Conservation (phyloP, 805 yeast genomes). For the Saccharomycopsis selenospora region DNA sequence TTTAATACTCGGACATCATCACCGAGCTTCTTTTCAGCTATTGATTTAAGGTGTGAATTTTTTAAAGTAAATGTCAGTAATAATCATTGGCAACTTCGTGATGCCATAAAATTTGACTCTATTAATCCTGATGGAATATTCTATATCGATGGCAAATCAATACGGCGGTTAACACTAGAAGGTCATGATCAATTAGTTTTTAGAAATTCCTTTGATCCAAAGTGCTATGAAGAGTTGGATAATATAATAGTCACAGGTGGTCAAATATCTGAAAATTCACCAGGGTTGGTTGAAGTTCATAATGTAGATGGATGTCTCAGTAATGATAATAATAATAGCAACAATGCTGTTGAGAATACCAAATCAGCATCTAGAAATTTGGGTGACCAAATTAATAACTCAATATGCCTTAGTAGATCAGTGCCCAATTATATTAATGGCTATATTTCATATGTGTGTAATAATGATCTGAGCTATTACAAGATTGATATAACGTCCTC, state of each 20-base stretch:
- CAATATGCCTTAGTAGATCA: conserved; percentile 53
- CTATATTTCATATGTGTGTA: conserved; percentile 63
- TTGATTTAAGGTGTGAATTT: background rate
- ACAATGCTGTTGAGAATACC: conserved; percentile 40
- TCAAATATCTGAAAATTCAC: conserved; percentile 21
- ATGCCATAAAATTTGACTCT: conserved; percentile 52
- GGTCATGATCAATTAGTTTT: conserved; percentile 31
- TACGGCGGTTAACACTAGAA: conserved; percentile 39
- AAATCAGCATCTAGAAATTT: no score
- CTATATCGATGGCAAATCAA: conserved; percentile 51
- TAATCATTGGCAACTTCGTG: conserved; percentile 76
- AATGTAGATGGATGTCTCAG: background rate
- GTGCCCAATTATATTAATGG: conserved; percentile 32
- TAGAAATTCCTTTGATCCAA: conserved; percentile 57
- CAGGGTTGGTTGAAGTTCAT: background rate
- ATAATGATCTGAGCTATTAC: conserved; percentile 73
- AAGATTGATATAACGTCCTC: conserved; percentile 49
- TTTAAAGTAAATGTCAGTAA: conserved; percentile 29
- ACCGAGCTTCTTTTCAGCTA: background rate
- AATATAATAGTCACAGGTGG: conserved; percentile 47
- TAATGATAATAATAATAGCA: no score
- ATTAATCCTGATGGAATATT: conserved; percentile 37
- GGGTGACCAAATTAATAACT: conserved; percentile 80
- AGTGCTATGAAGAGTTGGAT: conserved; percentile 56
- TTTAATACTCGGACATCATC: background rate